Conservation (phyloP, 495 filamentous ascomycete genomes). For the Zalerion maritima region DNA sequence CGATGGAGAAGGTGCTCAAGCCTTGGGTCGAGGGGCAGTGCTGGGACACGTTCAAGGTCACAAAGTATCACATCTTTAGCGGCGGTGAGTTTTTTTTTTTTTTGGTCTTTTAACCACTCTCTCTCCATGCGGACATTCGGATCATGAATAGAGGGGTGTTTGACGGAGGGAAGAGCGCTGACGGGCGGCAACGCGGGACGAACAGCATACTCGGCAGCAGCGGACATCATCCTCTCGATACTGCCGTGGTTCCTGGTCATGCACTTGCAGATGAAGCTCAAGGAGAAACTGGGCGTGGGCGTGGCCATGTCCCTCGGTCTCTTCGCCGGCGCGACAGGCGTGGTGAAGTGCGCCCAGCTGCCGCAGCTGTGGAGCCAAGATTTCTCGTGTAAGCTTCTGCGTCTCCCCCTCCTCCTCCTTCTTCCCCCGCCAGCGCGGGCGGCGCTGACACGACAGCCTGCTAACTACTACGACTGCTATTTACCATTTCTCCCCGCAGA, state of each 20-base stretch:
- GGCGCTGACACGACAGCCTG: no score
- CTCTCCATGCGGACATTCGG: no score
- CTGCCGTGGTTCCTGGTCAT: constrained; percentile 19
- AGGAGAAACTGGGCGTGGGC: constrained; percentile 17
- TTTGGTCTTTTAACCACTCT: no score
- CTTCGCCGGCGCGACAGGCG: no score
- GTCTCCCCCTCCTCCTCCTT: no score
- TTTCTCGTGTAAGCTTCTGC: no score
- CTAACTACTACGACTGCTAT: no score
- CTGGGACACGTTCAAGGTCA: constrained; percentile 8
- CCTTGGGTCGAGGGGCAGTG: constrained; percentile 8
- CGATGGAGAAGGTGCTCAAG: constrained; percentile 11
- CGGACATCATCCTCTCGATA: constrained; percentile 13
- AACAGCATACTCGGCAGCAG: constrained; percentile 18
- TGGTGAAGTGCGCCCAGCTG: no score
- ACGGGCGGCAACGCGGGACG: neutral
- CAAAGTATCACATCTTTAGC: constrained; percentile 6
- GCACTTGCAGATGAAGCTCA: constrained; percentile 14
- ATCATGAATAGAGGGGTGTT: no score
- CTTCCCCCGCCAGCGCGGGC: no score
- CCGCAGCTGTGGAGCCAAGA: no score
- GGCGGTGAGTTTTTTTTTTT: constrained; percentile 10
- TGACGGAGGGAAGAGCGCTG: neutral
- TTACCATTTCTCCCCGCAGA: no score
- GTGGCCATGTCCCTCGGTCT: constrained; percentile 18